Evolutionary conservation across 345 rosid genomes (phyloP).

Genomic region (Gossypium stocksii): DNA sequence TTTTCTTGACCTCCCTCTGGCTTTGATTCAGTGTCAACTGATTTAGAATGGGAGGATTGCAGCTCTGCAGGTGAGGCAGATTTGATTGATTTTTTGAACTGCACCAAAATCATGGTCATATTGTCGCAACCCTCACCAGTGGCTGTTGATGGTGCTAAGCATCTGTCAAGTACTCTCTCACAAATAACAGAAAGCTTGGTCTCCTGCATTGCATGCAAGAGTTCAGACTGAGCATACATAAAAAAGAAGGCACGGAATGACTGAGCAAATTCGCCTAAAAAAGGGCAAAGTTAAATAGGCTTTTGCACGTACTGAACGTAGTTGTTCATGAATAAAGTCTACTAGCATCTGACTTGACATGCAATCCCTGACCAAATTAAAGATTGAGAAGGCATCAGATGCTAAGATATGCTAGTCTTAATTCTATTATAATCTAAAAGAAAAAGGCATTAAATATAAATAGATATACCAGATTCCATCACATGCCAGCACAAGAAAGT

Average conservation of each 20-base stretch:
- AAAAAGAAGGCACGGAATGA: neutral
- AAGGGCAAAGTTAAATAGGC: neutral
- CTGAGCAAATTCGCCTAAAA: neutral
- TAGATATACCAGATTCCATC: slow-evolving; percentile 84
- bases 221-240: neutral
- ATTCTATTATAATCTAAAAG: neutral
- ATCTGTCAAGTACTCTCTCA: slow-evolving; percentile 74
- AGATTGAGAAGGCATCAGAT: neutral
- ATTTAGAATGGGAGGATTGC: slow-evolving; percentile 33
- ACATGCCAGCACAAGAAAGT: slow-evolving; percentile 86
- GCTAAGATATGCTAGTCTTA: neutral
- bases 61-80: slow-evolving; percentile 24
- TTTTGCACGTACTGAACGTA: slow-evolving; percentile 44
- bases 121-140: slow-evolving; percentile 96
- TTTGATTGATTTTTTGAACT: slow-evolving; percentile 62
- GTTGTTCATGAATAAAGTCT: slow-evolving; percentile 81
- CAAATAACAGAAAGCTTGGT: slow-evolving; percentile 76
- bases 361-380: slow-evolving; percentile 27
- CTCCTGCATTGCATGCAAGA: slow-evolving; percentile 52
- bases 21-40: neutral
- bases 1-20: neutral
- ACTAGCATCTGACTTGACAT: slow-evolving; percentile 94
- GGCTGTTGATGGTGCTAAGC: slow-evolving; percentile 81
- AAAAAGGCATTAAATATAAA: neutral
- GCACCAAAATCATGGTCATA: slow-evolving; percentile 96